These are phyloP conservation scores for Dorcoceras hygrometricum DNA, from an alignment of 257 asterid genomes.

Conservation along the genomic window DNA sequence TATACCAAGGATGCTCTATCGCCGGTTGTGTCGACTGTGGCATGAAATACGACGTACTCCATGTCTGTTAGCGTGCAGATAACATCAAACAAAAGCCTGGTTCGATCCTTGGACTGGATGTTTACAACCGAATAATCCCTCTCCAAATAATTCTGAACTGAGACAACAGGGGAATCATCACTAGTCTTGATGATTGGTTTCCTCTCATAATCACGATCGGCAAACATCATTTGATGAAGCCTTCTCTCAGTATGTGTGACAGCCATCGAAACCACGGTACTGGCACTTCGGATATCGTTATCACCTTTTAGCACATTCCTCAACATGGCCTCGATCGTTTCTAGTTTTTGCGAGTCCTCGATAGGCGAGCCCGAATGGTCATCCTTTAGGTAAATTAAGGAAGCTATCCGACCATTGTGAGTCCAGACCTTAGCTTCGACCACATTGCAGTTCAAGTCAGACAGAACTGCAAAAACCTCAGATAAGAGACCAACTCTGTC, in stretches of 20 bases:
- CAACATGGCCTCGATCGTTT: slow-evolving; percentile 52
- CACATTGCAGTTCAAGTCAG: slow-evolving; percentile 61
- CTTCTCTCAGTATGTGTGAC: slow-evolving; percentile 85
- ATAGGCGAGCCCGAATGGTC: slow-evolving; percentile 64
- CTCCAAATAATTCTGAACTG: slow-evolving; percentile 73
- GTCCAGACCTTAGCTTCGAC: slow-evolving; percentile 94
- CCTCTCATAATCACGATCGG: slow-evolving; percentile 84
- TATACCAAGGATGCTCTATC: slow-evolving; percentile 69
- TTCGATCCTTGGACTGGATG: slow-evolving; percentile 75
- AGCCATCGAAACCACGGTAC: slow-evolving; percentile 58
- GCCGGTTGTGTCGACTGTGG: slow-evolving; percentile 62
- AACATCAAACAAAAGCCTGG: slow-evolving; percentile 81
- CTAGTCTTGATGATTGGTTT: slow-evolving; percentile 36
- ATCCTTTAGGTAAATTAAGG: slow-evolving; percentile 69
- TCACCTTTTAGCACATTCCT: slow-evolving; percentile 91
- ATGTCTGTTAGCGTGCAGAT: slow-evolving; percentile 93
- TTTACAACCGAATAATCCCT: slow-evolving; percentile 81
- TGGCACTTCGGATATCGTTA: slow-evolving; percentile 75
- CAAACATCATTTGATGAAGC: slow-evolving; percentile 98
- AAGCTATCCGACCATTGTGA: slow-evolving; percentile 85
- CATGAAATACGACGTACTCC: slow-evolving; percentile 89
- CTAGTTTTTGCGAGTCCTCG: slow-evolving; percentile 59
- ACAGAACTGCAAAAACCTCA: slow-evolving; percentile 85
- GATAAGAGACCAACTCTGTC: slow-evolving; percentile 87
- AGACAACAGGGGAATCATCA: slow-evolving; percentile 47